phyloP scores from a whole-genome alignment of 176 grass and related monocot species.

The Rhynchospora pubera region DNA sequence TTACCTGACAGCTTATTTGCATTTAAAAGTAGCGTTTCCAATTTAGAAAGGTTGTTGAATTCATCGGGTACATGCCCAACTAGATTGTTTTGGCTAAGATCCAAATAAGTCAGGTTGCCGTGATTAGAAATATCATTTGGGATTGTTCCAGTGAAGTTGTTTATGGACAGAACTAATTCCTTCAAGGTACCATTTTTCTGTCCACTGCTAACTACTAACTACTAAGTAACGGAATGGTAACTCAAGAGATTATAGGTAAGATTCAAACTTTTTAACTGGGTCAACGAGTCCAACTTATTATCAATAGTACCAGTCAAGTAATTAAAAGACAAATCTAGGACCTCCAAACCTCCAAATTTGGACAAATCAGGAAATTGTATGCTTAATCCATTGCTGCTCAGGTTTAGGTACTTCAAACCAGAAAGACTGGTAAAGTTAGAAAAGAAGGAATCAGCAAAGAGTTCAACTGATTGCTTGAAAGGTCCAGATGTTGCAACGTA shows the following conservation, averaged over 20 bases:
- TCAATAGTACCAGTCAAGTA: no score
- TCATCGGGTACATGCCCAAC: constrained; percentile 16
- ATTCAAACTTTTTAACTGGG: no score
- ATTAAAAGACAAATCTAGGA: constrained; percentile 67
- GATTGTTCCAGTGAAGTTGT: constrained; percentile 19
- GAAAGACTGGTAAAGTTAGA: constrained; percentile 27
- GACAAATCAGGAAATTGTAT: constrained; percentile 12
- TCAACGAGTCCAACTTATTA: no score
- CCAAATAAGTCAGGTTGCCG: constrained; percentile 30
- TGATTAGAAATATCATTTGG: constrained; percentile 11
- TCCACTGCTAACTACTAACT: no score
- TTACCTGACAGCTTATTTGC: constrained; percentile 16
- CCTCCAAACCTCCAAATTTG: constrained; percentile 23
- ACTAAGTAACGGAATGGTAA: no score
- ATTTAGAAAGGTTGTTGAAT: constrained; percentile 26
- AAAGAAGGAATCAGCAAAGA: constrained; percentile 11
- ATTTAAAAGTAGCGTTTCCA: constrained; percentile 41
- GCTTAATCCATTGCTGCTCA: constrained; percentile 25
- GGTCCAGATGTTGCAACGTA: constrained; percentile 35
- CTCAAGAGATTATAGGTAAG: no score
- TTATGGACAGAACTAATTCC: no score
- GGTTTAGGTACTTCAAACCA: constrained; percentile 27
- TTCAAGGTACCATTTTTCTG: no score
- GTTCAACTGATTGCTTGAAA: constrained; percentile 34
- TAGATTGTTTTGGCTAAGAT: constrained; percentile 56